Evolutionary conservation across 352 stramenopile species (phyloP), one percentile per base, ranked within the genome.

Genomic region (Phytophthora ramorum): DNA sequence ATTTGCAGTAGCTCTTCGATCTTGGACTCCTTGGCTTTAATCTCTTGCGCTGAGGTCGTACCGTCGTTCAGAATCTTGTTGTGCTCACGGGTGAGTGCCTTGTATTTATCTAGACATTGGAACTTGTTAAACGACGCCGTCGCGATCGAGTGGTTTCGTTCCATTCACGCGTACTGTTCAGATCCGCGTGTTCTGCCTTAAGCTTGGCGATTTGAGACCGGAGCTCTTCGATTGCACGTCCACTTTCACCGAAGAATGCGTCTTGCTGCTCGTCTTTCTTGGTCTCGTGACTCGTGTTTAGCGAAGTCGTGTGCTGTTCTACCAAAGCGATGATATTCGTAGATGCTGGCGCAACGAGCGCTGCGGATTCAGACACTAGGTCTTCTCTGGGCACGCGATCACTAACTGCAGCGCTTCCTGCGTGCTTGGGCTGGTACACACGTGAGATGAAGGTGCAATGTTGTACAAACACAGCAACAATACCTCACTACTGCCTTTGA

Each of bases 1-100:
- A 70, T 49, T 53, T 73, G 28, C 26, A 69, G 63, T 24, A 91
- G 66, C 10, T 80, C 54, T 22, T 63, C 64, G 12, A 91, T 85
- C 51, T 76, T 63, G 1, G 52, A 30, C 6, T 83, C 47, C 35
- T 75, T 79, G 10, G 68, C 62, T 26, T 77, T 47, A 4, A 83
- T 47, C 16, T 48, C 52, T 52, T 76, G 19, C 13, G 60, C 35
- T 8, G 57, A 47, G 14, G 48, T 43, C 26, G 61, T 60, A 16
- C 19, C 54, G 24, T 61, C 48, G 7, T 30, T 10, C 32, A 61
- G 17, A 22, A 63, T 17, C 8, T 57, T 49, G 3, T 40, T 20
- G 32, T 83, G 56, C 7, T 78, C 69, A 17, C 13, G 22, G 7
- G 60, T 46, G 44, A 84, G 59, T 41, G 38, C 40, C 30, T 75